Evolutionary conservation across 345 rosid species (phyloP).

Genomic region (Cardamine resedifolia): DNA sequence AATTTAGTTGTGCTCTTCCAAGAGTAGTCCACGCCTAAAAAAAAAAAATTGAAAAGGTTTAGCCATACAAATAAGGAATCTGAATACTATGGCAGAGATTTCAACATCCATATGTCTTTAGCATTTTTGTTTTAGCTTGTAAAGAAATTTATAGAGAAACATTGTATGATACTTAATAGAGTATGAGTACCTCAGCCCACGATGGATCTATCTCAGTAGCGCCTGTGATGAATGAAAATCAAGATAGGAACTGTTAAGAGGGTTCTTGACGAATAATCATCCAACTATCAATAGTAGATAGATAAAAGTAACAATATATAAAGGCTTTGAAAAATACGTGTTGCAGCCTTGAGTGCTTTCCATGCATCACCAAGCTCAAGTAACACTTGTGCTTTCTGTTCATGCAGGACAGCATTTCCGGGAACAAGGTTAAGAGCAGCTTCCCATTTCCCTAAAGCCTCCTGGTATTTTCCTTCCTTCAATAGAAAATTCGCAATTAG

Average conservation of each 20-base stretch:
- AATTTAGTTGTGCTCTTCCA: conserved; percentile 92
- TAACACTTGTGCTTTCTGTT: conserved; percentile 89
- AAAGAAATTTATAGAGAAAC: no score
- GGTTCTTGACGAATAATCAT: neutral
- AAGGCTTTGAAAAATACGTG: conserved; percentile 45
- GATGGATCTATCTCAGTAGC: conserved; percentile 71
- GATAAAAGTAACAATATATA: neutral
- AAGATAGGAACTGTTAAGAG: neutral
- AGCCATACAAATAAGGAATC: neutral
- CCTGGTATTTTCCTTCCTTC: conserved; percentile 78
- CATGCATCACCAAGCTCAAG: conserved; percentile 89
- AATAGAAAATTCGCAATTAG: conserved; percentile 18
- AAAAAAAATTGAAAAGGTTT: neutral
- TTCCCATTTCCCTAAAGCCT: conserved; percentile 94
- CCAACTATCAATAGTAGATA: neutral
- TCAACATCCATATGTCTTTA: neutral
- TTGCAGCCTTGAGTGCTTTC: conserved; percentile 77
- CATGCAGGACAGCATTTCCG: conserved; percentile 64
- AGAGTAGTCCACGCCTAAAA: conserved; percentile 89
- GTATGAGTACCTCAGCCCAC: conserved; percentile 72
- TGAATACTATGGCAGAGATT: neutral
- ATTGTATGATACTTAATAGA: no score
- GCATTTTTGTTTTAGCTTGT: no score
- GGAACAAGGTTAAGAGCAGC: conserved; percentile 72
- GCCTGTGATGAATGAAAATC: conserved; percentile 48